phyloP scores from a whole-genome alignment of 108 stramenopile species.

The Mediolabrus comicus region DNA sequence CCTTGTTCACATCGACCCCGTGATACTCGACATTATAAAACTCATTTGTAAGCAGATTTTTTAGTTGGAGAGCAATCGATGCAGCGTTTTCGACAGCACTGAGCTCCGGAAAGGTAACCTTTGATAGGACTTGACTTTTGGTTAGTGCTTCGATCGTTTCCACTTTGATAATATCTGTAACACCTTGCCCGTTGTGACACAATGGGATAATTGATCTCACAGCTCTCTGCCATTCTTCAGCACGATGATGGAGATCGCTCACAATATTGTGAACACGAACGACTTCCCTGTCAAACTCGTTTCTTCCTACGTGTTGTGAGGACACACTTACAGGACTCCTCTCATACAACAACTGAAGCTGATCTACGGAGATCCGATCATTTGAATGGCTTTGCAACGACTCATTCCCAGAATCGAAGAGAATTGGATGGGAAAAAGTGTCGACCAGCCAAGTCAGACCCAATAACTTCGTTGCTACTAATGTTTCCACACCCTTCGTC shows the following conservation, averaged over 20 bases:
- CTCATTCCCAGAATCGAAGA: neutral
- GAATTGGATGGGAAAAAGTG: constrained; percentile 20
- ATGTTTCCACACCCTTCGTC: constrained; percentile 23
- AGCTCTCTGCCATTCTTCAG: constrained; percentile 59
- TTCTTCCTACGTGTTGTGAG: constrained; percentile 11
- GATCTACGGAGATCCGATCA: constrained; percentile 23
- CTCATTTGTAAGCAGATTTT: constrained; percentile 39
- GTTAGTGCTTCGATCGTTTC: constrained; percentile 12
- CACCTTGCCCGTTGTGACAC: neutral
- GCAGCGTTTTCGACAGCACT: constrained; percentile 43
- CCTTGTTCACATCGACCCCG: constrained; percentile 53
- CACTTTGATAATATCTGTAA: constrained; percentile 21
- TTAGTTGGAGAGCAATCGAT: constrained; percentile 45
- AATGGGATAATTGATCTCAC: constrained; percentile 30
- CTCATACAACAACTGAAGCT: constrained; percentile 18
- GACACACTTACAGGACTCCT: constrained; percentile 12
- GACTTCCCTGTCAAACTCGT: constrained; percentile 42
- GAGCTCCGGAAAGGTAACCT: constrained; percentile 62
- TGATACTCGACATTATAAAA: constrained; percentile 58
- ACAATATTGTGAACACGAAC: constrained; percentile 51
- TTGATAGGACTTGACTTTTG: constrained; percentile 22
- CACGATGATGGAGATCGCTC: constrained; percentile 53
- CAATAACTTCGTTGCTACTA: constrained; percentile 45
- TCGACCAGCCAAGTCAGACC: constrained; percentile 63
- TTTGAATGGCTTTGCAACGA: neutral